Base-by-base conservation (phyloP, 108 stramenopile species). In the Discostella stelligeroides region DNA sequence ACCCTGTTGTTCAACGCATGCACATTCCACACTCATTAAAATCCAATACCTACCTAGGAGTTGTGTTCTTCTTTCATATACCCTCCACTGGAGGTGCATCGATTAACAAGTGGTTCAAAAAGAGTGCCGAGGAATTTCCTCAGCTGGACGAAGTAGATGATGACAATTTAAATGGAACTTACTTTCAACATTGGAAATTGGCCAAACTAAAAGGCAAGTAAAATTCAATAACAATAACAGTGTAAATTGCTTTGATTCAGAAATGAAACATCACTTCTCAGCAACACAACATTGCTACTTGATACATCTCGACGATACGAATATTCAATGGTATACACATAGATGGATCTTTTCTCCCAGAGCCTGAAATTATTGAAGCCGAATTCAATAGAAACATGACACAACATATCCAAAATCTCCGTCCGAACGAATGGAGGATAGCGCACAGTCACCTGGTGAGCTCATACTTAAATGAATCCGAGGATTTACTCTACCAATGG, bases 351-450 rank as follows among this genome's bases (percentile, higher is more conserved):
- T 68, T 56, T 15, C 51, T 38, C 14, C 53, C 38, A 0, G 28
- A 56, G 43, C 51, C 50, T 8, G 17, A 56, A 8, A 5, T 7
- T 28, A n/a, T 25, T 20, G 51, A 68, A 18, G 54, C 37, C 13
- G 7, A 38, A 13, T 69, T 68, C 42, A 18, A 12, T 2, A 17
- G n/a, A 3, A 39, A 55, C 12, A 68, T 68, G 67, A 46, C 25
- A 10, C 41, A 66, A 10, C 63, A 71, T 20, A 37, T 79, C 1
- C 60, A 66, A 53, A 71, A 79, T 60, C 47, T 79, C 15, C 64
- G 63, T 29, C 63, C 69, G n/a, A 71, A 70, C 37, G 77, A 79
- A 70, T 79, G 77, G 77, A 70, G 69, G 34, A 66, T 65, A 37
- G 77, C 64, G 20, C 77, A 79, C 49, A 66, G 59, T n/a, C 77